Percentiles rank a stretch among this genome's conserved stretches.
phyloP scores from a whole-genome alignment of 116 monocot genomes.

The Phalaenopsis hybrid region DNA sequence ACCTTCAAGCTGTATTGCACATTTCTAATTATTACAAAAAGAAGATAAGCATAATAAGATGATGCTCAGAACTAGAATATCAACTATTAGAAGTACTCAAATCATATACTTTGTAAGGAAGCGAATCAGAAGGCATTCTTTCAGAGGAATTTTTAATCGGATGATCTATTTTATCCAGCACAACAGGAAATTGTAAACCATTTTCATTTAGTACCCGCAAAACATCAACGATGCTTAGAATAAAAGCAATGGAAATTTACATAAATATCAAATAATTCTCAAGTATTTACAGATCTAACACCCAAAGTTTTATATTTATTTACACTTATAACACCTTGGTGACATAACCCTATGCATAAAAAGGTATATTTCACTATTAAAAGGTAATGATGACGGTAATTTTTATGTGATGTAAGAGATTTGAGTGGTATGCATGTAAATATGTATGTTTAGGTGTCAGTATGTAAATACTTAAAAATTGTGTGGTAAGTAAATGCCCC shows the following conservation, averaged over 20 bases:
- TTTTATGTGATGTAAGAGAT: too few species aligned
- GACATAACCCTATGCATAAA: too few species aligned
- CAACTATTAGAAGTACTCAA: background rate
- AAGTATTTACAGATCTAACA: too few species aligned
- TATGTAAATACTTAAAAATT: too few species aligned
- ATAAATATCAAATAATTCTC: too few species aligned
- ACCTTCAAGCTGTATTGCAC: background rate
- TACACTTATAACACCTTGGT: too few species aligned
- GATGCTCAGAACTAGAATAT: background rate
- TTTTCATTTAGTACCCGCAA: background rate
- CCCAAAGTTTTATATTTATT: too few species aligned
- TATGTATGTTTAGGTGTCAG: too few species aligned
- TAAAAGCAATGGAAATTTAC: background rate
- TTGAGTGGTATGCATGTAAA: too few species aligned
- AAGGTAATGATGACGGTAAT: too few species aligned
- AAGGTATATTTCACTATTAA: too few species aligned
- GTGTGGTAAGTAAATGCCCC: too few species aligned
- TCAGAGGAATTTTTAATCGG: background rate
- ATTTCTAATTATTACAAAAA: background rate
- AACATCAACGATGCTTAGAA: background rate
- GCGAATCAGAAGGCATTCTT: background rate
- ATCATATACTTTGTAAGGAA: background rate
- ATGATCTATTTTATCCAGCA: background rate
- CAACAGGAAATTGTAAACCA: conserved; percentile 1
- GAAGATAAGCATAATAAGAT: background rate